Evolutionary conservation across 2,329 filamentous ascomycete species (phyloP), one percentile per base, ranked within the genome.

Genomic region (Pyrenochaeta sp.): DNA sequence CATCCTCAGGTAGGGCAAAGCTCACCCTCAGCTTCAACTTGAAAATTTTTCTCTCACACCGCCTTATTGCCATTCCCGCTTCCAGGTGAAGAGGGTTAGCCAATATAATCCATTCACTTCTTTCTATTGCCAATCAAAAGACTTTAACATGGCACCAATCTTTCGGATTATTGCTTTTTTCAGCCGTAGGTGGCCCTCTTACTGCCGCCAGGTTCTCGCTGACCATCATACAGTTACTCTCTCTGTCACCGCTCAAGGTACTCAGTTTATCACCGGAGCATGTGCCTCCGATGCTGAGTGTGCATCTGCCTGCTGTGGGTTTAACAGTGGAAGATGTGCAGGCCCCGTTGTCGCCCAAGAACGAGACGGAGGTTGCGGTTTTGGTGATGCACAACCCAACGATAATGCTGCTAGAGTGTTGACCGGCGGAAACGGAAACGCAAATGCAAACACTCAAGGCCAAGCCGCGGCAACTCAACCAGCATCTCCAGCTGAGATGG

Each of bases 301-400:
- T 45, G 64, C 59, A 1, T 60, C 65, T 21, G 61, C 39, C 7
- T 63, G 60, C 48, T 63, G 60, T 35, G 69, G 67, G 15, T 72
- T 72, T 56, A 69, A 64, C n/a, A 63, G 61, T n/a, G 69, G 67
- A 15, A 72, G 71, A 49, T 73, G 69, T 36, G 69, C 69, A 3
- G 70, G 74, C 3, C 56, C 70, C 5, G 56, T 72, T 14, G 63
- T 73, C 7, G 73, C 73, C 5, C 67, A 73, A 36, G 68, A 75
- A 44, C 61, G 72, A 11, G 72, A 72, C 53, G 71, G 68, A 18
- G 72, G 72, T 5, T 76, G 74, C 47, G 74, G 74, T 3, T 74
- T 74, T 29, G 73, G 73, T n/a, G 56, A 74, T 52, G 66, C 65
- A 12, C 60, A 68, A 30, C 68, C 72, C 7, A 75, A 75, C 51